Conservation (phyloP, 2,329 filamentous ascomycete species). For the Stagonosporopsis vannaccii region DNA sequence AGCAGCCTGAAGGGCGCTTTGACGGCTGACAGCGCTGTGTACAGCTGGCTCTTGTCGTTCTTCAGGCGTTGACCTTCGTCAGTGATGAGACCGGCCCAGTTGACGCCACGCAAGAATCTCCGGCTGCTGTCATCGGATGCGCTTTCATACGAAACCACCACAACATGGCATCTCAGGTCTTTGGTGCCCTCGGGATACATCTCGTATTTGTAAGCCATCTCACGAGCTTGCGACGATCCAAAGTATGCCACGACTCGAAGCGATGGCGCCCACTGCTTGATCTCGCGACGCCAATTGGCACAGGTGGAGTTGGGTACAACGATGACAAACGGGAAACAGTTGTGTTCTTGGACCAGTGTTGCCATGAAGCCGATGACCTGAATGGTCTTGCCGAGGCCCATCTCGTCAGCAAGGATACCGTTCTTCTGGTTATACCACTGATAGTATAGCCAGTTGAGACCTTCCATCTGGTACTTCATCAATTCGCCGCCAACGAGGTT, state of each 20-base stretch:
- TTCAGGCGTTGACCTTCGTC: conserved; percentile 97
- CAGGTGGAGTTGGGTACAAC: conserved; percentile 95
- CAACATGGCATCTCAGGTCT: conserved; percentile 84
- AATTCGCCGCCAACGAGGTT: conserved; percentile 79
- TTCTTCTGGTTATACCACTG: conserved; percentile 86
- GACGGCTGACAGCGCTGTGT: conserved; percentile 74
- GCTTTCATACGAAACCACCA: conserved; percentile 94
- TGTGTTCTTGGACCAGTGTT: conserved; percentile 66
- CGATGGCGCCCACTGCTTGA: conserved; percentile 89
- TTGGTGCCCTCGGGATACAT: conserved; percentile 73
- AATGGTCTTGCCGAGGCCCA: conserved; percentile 97
- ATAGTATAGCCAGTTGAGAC: conserved; percentile 92
- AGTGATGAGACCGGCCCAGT: conserved; percentile 88
- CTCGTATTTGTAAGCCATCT: conserved; percentile 81
- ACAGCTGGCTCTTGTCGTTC: conserved; percentile 86
- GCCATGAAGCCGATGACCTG: conserved; percentile 87
- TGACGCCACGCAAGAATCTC: conserved; percentile 71
- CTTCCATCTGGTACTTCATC: conserved; percentile 93
- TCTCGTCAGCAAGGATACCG: conserved; percentile 93
- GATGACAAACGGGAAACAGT: conserved; percentile 90
- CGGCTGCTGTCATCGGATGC: conserved; percentile 75
- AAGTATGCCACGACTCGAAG: conserved; percentile 93
- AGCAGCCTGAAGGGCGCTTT: conserved; percentile 84
- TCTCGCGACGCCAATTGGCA: conserved; percentile 96
- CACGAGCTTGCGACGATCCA: conserved; percentile 75